phyloP scores from a whole-genome alignment of 495 filamentous ascomycete genomes.

The Neurospora tetraspora region DNA sequence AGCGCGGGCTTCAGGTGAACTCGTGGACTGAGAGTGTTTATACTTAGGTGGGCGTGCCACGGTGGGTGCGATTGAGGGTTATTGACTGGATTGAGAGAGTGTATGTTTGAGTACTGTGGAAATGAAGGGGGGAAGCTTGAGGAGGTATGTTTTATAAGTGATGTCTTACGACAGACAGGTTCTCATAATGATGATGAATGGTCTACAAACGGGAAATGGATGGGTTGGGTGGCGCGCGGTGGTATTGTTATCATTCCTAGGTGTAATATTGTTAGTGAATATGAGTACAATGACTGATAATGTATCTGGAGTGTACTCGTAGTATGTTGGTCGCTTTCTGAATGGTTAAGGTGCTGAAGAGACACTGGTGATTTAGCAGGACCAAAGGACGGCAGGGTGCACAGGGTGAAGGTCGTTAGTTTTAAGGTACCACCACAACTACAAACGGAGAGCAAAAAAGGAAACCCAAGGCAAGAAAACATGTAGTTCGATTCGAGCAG shows the following conservation, averaged over 20 bases:
- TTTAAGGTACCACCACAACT: background rate
- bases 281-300: background rate
- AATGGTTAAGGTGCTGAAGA: background rate
- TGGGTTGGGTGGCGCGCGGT: background rate
- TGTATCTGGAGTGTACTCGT: background rate
- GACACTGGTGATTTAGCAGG: background rate
- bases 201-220: too few species aligned
- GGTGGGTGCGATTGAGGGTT: background rate
- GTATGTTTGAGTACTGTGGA: background rate
- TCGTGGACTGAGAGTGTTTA: constrained; percentile 41
- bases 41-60: constrained; percentile 15
- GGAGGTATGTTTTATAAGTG: background rate
- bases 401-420: too few species aligned
- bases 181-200: background rate
- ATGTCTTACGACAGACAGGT: background rate
- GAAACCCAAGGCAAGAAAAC: too few species aligned
- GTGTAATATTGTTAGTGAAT: background rate
- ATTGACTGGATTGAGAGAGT: background rate
- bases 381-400: background rate
- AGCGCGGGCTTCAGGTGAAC: constrained; percentile 56
- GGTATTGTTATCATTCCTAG: background rate
- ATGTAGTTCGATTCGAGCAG: too few species aligned
- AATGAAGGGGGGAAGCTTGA: background rate
- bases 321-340: background rate
- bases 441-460: background rate